Evolutionary conservation across 306 rosid genomes (phyloP), one percentile per base, ranked within the genome.

Genomic region (Cucurbita moschata): DNA sequence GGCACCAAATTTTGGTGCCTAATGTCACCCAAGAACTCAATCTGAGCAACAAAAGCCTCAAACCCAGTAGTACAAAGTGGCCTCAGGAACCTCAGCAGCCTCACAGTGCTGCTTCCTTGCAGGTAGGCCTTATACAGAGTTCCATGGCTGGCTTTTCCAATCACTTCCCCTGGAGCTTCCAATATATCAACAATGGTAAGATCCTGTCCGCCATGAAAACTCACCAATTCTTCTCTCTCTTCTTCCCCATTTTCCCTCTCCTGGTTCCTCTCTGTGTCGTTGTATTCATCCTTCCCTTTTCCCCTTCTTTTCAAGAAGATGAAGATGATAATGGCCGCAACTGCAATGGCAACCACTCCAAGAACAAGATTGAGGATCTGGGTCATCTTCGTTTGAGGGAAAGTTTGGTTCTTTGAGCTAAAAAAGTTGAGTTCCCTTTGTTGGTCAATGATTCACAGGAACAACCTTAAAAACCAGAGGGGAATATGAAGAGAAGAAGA

Each of bases 141-240:
- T 0, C 97, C 97, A 84, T 83, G 83, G 79, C 85, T 84, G 40
- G 99, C 92, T 75, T 95, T 95, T 9, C 99, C 99, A 72, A 91
- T 91, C 43, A 95, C 99, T 77, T 95, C 99, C 0, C 99, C 99
- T 0, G 99, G 97, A 84, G 99, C 99, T 74, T 95, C 99, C 67
- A 95, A 79, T 47, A 95, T 82, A 74, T 95, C 99, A 74, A 85
- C 76, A 11, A 95, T 86, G 56, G 88, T 82, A 61, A 95, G 83
- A 74, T 89, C 87, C 64, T 89, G 83, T 3, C 97, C 99, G 18
- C 90, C 96, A 21, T 85, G 81, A 73, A 91, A 95, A 42, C 66
- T 85, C 19, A 84, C 65, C 83, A 95, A 77, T 47, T 89, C 90
- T 79, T 87, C 99, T 7, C 63, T 82, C 74, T 63, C 76, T 50